These are phyloP conservation scores for Annona cherimola DNA, from an alignment of 164 flowering plant species.

Conservation along the genomic window DNA sequence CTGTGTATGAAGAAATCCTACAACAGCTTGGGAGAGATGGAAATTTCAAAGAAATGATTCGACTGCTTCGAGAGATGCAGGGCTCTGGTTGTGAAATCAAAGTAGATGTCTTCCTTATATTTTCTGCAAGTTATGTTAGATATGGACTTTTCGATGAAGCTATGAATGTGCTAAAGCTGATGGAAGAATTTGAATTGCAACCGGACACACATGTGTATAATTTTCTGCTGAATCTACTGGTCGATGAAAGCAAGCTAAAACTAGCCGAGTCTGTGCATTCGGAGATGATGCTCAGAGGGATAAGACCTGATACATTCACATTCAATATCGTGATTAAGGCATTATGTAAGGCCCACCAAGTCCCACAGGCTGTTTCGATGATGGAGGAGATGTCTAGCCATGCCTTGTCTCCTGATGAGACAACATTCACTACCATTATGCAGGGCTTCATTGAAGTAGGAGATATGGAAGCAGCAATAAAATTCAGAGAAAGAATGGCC, in stretches of 20 bases:
- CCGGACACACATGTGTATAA: constrained; percentile 57
- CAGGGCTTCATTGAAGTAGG: constrained; percentile 82
- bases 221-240: constrained; percentile 64
- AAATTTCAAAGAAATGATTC: constrained; percentile 43
- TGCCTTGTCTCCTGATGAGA: constrained; percentile 76
- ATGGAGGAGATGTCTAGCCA: constrained; percentile 74
- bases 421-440: constrained; percentile 74
- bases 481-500: constrained; percentile 61
- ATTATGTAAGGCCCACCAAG: constrained; percentile 78
- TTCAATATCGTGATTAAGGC: constrained; percentile 88
- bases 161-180: constrained; percentile 40
- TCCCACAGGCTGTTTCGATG: constrained; percentile 72
- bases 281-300: constrained; percentile 40
- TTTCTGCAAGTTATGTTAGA: constrained; percentile 49
- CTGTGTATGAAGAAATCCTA: constrained; percentile 56
- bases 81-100: constrained; percentile 28
- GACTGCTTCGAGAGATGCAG: constrained; percentile 49
- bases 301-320: constrained; percentile 66
- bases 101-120: constrained; percentile 46
- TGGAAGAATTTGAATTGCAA: constrained; percentile 52
- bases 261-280: constrained; percentile 63
- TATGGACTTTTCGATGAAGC: constrained; percentile 50
- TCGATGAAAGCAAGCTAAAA: constrained; percentile 70
- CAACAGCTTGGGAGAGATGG: constrained; percentile 57
- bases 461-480: constrained; percentile 64